Conservation (phyloP, 495 filamentous ascomycete genomes). For the Aspergillus haitiensis region DNA sequence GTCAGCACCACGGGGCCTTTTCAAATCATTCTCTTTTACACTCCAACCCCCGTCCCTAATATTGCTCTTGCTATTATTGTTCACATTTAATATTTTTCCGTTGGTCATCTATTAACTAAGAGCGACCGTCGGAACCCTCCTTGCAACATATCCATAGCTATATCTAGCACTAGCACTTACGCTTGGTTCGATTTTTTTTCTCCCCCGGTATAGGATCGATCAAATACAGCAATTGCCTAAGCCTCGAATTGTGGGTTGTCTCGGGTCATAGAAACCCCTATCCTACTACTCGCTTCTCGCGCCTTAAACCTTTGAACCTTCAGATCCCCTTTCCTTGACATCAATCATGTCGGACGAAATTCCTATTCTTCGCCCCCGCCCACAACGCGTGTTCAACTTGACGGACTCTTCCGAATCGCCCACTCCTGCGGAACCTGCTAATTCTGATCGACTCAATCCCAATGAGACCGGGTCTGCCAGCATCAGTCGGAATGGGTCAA, state of each 20-base stretch:
- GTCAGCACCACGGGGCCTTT: no score
- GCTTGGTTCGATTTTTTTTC: not conserved
- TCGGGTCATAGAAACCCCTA: not conserved
- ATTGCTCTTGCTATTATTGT: no score
- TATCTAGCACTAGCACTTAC: not conserved
- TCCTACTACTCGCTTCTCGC: not conserved
- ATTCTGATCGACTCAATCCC: constrained; percentile 35
- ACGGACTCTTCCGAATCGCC: constrained; percentile 54
- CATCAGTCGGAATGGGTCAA: constrained; percentile 67
- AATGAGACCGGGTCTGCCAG: constrained; percentile 34
- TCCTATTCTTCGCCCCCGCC: constrained; percentile 67
- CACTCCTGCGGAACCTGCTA: constrained; percentile 44
- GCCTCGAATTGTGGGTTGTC: not conserved
- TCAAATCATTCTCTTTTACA: not conserved
- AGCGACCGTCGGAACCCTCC: not conserved
- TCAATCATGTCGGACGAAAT: constrained; percentile 47
- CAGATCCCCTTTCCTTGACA: not conserved
- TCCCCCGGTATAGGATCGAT: not conserved
- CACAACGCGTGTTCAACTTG: constrained; percentile 72
- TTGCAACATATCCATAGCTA: not conserved
- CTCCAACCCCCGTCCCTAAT: not conserved
- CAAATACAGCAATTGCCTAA: not conserved
- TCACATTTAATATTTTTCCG: no score
- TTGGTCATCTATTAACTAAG: no score
- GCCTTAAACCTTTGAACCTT: not conserved